Evolutionary conservation across 2,329 filamentous ascomycete species (phyloP).

Genomic region (Fusarium continuum): DNA sequence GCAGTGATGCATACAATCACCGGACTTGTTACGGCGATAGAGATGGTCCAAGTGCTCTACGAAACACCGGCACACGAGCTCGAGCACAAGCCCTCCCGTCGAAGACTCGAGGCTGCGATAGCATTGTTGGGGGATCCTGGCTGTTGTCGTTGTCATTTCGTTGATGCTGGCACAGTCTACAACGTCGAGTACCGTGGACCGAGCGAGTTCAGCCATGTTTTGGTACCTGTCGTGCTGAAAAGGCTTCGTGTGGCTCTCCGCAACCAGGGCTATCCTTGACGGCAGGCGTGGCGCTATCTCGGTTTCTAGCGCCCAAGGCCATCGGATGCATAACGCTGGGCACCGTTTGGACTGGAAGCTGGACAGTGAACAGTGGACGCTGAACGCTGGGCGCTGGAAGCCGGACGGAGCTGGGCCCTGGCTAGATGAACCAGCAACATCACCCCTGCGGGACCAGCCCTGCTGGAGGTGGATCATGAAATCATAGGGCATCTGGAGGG

Average conservation of each 20-base stretch:
- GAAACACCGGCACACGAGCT: slow-evolving; percentile 12
- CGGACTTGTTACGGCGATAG: slow-evolving; percentile 20
- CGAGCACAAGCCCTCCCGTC: not conserved
- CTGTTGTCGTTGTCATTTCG: slow-evolving; percentile 8
- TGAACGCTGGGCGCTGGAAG: slow-evolving; percentile 37
- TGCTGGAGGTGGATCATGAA: slow-evolving; percentile 42
- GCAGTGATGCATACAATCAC: slow-evolving; percentile 8
- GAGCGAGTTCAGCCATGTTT: slow-evolving; percentile 32
- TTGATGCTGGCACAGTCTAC: slow-evolving; percentile 20
- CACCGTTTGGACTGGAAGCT: slow-evolving; percentile 31
- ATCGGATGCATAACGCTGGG: slow-evolving; percentile 27
- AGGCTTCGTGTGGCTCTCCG: slow-evolving; percentile 34
- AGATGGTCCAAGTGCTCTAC: slow-evolving; percentile 23
- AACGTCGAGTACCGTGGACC: slow-evolving; percentile 32
- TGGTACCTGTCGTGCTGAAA: slow-evolving; percentile 38
- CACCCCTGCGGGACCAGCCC: slow-evolving; percentile 39
- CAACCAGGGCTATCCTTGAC: slow-evolving; percentile 40
- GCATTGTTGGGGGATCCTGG: slow-evolving; percentile 17
- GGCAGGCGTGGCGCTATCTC: slow-evolving; percentile 38
- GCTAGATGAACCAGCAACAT: slow-evolving; percentile 35
- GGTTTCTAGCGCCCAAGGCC: slow-evolving; percentile 25
- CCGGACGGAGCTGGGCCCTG: slow-evolving; percentile 40
- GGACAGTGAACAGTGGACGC: slow-evolving; percentile 21
- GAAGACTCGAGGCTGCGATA: slow-evolving; percentile 17
- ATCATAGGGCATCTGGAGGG: slow-evolving; percentile 43